Base-by-base conservation (phyloP, 768 basidiomycete genomes). In the Melanogaster broomeanus region DNA sequence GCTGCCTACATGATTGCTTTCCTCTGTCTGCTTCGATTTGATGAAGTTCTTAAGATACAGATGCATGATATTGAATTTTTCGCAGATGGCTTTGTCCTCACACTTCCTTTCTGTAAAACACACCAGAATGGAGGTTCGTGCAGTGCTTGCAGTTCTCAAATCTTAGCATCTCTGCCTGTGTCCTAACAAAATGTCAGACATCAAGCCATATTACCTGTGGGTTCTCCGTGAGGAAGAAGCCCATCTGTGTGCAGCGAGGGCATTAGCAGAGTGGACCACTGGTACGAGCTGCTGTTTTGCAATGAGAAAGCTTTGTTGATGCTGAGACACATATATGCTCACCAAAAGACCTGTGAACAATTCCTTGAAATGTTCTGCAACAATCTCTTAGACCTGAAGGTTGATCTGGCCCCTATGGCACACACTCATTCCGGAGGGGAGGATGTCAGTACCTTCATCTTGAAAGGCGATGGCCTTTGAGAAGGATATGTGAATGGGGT, bases 401-500 rank as follows among this genome's bases (percentile, higher is more conserved):
- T 75, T 25, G 70, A 77, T 53, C 68, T 71, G 1, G 41, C 49
- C 37, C 44, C 2, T 46, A 46, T 22, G 51, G 45, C 7, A 46
- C 51, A 12, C 51, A 52, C 45, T 76, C 75, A 0, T 75, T 78
- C 60, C 64, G 69, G 3, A 64, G 70, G 28, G 74, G 74, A 11
- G 75, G 75, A 0, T 73, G 73, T 47, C 75, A 78, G 48, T 77
- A 69, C 39, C 61, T 77, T n/a, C 53, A 64, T 6, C 52, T 61
- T 6, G 51, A 61, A 9, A 51, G 60, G 2, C 63, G 69, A 1
- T 77, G 75, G 75, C 56, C 61, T 1, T 52, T 77, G 2, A 52
- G 69, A 0, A 52, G 55, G 6, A 72, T 79, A n/a, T 79, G 76
- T 49, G 70, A 72, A 16, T 78, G 77, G 74, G 77, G 73, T 35